A percentile compares a stretch with the other conserved stretches of the same genome.
Conservation (phyloP, 2,329 filamentous ascomycete genomes). For the Colletotrichum echinochloae region DNA sequence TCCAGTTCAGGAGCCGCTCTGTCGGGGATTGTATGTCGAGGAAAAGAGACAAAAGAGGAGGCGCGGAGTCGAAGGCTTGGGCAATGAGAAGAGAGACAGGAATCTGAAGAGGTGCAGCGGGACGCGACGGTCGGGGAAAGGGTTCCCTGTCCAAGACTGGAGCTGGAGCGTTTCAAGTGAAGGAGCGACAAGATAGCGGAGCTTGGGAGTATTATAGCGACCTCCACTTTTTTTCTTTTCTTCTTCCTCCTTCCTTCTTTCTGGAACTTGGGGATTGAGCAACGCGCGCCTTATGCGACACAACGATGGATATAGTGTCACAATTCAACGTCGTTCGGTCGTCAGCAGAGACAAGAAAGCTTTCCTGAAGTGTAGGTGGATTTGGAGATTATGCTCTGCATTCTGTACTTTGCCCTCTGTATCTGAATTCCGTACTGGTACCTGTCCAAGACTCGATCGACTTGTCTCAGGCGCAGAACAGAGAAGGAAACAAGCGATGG, state of each 20-base stretch:
- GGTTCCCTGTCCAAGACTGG: conserved; percentile 38
- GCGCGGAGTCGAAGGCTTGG: conserved; percentile 4
- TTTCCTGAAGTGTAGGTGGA: conserved; percentile 18
- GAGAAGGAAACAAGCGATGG: background rate
- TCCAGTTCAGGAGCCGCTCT: conserved; percentile 7
- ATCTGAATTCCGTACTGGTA: background rate
- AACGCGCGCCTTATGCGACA: conserved; percentile 32
- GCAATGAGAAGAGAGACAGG: conserved; percentile 20
- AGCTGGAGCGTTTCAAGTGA: conserved; percentile 39
- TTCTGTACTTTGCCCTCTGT: background rate
- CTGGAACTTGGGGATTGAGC: conserved; percentile 6
- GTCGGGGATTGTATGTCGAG: conserved; percentile 37
- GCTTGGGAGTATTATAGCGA: conserved; percentile 37
- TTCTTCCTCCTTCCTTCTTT: background rate
- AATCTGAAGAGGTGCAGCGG: conserved; percentile 28
- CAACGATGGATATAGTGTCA: conserved; percentile 26
- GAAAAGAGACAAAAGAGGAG: conserved; percentile 8
- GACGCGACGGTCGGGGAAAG: conserved; percentile 22
- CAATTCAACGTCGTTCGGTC: conserved; percentile 30
- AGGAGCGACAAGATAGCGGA: conserved; percentile 36
- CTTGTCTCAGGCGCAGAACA: conserved; percentile 20
- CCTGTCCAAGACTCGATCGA: conserved; percentile 33
- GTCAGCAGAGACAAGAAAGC: conserved; percentile 24
- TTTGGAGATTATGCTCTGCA: background rate
- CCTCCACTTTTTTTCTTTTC: conserved; percentile 22